phyloP scores from a whole-genome alignment of 345 rosid species.

The Turnera subulata region DNA sequence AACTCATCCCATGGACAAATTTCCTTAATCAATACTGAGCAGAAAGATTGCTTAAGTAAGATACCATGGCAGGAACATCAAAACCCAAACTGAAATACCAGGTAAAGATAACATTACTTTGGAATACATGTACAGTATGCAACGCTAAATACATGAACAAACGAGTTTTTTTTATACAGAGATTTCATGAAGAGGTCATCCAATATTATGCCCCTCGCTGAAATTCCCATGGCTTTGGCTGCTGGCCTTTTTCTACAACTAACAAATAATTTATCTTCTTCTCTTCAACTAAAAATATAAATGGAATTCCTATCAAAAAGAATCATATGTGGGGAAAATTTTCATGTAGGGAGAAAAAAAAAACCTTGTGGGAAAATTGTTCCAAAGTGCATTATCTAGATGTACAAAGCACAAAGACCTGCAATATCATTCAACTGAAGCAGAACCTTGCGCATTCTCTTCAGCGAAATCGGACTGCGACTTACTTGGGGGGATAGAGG shows the following conservation, averaged over 20 bases:
- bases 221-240: constrained; percentile 27
- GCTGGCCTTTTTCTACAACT: constrained; percentile 35
- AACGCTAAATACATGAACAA: constrained; percentile 23
- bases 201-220: constrained; percentile 45
- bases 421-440: constrained; percentile 31
- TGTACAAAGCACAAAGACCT: constrained; percentile 31
- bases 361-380: constrained; percentile 13
- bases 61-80: constrained; percentile 2
- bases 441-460: constrained; percentile 46
- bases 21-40: no score
- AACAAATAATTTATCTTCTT: constrained; percentile 23
- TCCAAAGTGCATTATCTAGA: constrained; percentile 21
- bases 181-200: constrained; percentile 30
- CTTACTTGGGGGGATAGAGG: constrained; percentile 38
- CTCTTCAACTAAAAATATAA: constrained; percentile 26
- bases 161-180: constrained; percentile 32
- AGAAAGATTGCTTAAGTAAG: no score
- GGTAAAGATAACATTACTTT: constrained; percentile 15
- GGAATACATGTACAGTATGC: constrained; percentile 17
- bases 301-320: constrained; percentile 25
- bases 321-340: constrained; percentile 16
- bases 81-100: constrained; percentile 10
- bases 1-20: no score
- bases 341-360: constrained; percentile 11
- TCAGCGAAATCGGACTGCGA: constrained; percentile 60